Evolutionary conservation across 148 eudicot species (phyloP), one percentile per base, ranked within the genome.

Genomic region (Vaccinium macrocarpon): DNA sequence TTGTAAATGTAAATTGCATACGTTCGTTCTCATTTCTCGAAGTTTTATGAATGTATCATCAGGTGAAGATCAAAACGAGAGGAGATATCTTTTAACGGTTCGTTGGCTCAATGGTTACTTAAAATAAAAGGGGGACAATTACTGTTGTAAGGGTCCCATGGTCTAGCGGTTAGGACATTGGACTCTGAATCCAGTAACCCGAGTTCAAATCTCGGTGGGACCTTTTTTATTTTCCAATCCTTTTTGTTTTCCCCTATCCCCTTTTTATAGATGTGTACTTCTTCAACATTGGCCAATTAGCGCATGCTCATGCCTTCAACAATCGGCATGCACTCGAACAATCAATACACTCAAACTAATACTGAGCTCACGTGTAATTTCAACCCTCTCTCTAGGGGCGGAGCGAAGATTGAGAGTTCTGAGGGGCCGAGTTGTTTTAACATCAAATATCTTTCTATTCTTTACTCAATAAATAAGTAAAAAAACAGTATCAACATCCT

Each of bases 201-300:
- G 91, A 89, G 94, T 92, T 91, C 93, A 90, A 92, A 19, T 90
- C 93, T 92, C 91, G 91, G 95, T 92, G 83, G 91, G 92, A 89
- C 90, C 93, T 91, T 91, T 10, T 56, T 27, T n/a, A n/a, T n/a
- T 70, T 29, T 29, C 1, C 27, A 12, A n/a, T 12, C 19, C 14
- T 13, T 8, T 12, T 11, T 0, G 11, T 66, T 23, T 66, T 23
- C 11, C 55, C 55, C 55, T 13, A 52, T 52, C 46, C 46, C 46
- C 46, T 42, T 42, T 42, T 42, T 42, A 42, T 42, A 42, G 5
- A 5, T 42, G 46, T 42, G 46, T 5, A 42, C 46, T 42, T 42
- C 46, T 42, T 42, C 46, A 42, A 5, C 6, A 42, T 5, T 42
- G 46, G 5, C 5, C 46, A 42, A 42, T 5, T 42, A 42, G 46